These are phyloP conservation scores for Tricholomella constricta DNA, from an alignment of 768 basidiomycete species.

Conservation along the genomic window DNA sequence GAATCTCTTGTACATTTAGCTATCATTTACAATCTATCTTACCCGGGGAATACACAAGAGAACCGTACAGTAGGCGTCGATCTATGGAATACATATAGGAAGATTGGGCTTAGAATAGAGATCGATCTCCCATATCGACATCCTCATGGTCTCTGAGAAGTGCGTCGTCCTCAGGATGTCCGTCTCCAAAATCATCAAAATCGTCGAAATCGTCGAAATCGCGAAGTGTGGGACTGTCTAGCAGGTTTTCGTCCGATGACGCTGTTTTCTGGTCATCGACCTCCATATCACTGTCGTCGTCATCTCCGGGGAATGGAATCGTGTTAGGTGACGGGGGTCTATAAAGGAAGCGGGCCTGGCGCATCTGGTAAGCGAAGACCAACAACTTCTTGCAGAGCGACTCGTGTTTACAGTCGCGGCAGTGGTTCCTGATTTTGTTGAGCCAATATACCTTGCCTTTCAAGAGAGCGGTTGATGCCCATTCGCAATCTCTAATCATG, in stretches of 20 bases:
- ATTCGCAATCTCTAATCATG: conserved; percentile 14
- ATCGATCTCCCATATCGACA: conserved; percentile 6
- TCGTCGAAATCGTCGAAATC: conserved; percentile 24
- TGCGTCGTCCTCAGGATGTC: conserved; percentile 2
- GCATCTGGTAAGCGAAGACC: conserved; percentile 6
- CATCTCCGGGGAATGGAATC: too few species aligned
- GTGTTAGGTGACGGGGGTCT: neutral
- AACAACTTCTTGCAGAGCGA: conserved; percentile 17
- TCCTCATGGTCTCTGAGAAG: conserved; percentile 4
- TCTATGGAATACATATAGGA: conserved; percentile 7
- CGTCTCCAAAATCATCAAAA: conserved; percentile 11
- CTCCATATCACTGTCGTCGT: conserved; percentile 5
- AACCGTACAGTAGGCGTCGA: neutral
- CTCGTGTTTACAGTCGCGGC: conserved; percentile 16
- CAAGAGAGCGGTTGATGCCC: conserved; percentile 2
- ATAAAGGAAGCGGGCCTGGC: conserved; percentile 1
- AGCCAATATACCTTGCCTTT: conserved; percentile 13
- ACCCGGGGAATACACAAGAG: too few species aligned
- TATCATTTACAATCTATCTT: neutral
- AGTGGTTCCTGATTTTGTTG: conserved; percentile 10
- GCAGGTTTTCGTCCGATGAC: conserved; percentile 2
- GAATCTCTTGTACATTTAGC: neutral
- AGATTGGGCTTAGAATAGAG: conserved; percentile 3
- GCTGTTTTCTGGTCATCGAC: neutral
- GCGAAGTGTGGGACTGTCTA: conserved; percentile 18